These are phyloP conservation scores for Lipomyces orientalis DNA, from an alignment of 805 yeast genomes.

Conservation along the genomic window DNA sequence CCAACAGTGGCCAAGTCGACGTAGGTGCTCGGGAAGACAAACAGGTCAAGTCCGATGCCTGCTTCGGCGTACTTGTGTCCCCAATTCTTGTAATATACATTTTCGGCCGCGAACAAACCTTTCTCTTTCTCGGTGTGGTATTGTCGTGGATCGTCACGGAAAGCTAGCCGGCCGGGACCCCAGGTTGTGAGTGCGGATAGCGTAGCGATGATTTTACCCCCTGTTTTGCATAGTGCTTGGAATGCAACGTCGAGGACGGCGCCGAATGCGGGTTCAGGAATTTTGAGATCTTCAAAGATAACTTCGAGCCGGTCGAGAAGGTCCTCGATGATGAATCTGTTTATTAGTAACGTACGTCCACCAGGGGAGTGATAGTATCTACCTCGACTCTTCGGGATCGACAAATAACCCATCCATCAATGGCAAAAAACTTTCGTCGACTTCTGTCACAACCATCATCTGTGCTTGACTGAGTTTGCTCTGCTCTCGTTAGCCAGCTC, in stretches of 20 bases:
- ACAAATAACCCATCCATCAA: constrained; percentile 76
- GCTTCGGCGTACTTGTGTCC: constrained; percentile 60
- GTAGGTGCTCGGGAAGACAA: constrained; percentile 66
- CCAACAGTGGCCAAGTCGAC: constrained; percentile 80
- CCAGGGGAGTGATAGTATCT: neutral
- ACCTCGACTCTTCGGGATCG: constrained; percentile 66
- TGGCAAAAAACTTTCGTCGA: constrained; percentile 84
- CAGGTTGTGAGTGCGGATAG: constrained; percentile 74
- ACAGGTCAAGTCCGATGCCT: constrained; percentile 78
- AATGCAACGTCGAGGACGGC: constrained; percentile 75
- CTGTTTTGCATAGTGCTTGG: constrained; percentile 60
- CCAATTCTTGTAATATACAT: constrained; percentile 64
- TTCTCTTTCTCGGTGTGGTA: constrained; percentile 52
- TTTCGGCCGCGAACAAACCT: constrained; percentile 62
- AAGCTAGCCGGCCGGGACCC: constrained; percentile 70
- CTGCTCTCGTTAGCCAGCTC: constrained; percentile 9
- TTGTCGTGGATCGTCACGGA: constrained; percentile 44
- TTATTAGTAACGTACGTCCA: neutral
- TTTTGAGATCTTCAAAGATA: constrained; percentile 48
- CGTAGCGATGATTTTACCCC: constrained; percentile 80
- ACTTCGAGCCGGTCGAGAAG: constrained; percentile 67
- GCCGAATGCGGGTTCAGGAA: constrained; percentile 74
- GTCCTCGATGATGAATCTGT: constrained; percentile 62
- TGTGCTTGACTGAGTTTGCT: constrained; percentile 58
- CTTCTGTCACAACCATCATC: constrained; percentile 67